Percentiles rank a stretch among this genome's conserved stretches.
Conservation (phyloP, 495 filamentous ascomycete genomes). For the Penicillium chermesinum region DNA sequence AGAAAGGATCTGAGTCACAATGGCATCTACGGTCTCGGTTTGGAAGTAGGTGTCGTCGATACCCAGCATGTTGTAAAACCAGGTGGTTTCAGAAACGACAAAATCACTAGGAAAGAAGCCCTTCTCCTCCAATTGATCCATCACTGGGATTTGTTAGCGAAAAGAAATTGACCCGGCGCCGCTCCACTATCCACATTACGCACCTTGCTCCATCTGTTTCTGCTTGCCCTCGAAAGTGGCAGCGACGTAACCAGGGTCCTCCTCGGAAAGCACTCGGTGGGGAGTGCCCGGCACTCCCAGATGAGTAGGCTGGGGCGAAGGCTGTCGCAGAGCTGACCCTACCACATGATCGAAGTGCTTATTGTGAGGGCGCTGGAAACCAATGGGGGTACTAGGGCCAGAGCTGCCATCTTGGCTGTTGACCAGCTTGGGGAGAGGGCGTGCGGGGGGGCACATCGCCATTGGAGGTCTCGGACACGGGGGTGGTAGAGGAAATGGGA, state of each 20-base stretch:
- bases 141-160: slow-evolving; percentile 41
- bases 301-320: slow-evolving; percentile 90
- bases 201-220: slow-evolving; percentile 87
- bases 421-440: slow-evolving; percentile 34
- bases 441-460: slow-evolving; percentile 29
- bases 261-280: slow-evolving; percentile 69
- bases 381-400: slow-evolving; percentile 42
- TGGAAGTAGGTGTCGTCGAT: slow-evolving; percentile 99
- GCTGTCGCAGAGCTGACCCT: slow-evolving; percentile 55
- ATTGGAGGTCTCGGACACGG: slow-evolving; percentile 30
- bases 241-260: slow-evolving; percentile 92
- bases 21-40: slow-evolving; percentile 78
- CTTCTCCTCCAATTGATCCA: slow-evolving; percentile 69
- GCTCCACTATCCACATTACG: too few species aligned
- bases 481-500: slow-evolving; percentile 28
- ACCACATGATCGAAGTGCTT: slow-evolving; percentile 60
- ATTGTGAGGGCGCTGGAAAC: slow-evolving; percentile 51
- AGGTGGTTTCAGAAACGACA: slow-evolving; percentile 76
- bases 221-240: slow-evolving; percentile 92
- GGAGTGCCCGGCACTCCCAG: slow-evolving; percentile 66
- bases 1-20: slow-evolving; percentile 90
- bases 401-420: slow-evolving; percentile 35
- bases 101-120: slow-evolving; percentile 83
- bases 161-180: too few species aligned
- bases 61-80: slow-evolving; percentile 97